phyloP scores from a whole-genome alignment of 805 yeast genomes.

The Metschnikowia lochheadii region DNA sequence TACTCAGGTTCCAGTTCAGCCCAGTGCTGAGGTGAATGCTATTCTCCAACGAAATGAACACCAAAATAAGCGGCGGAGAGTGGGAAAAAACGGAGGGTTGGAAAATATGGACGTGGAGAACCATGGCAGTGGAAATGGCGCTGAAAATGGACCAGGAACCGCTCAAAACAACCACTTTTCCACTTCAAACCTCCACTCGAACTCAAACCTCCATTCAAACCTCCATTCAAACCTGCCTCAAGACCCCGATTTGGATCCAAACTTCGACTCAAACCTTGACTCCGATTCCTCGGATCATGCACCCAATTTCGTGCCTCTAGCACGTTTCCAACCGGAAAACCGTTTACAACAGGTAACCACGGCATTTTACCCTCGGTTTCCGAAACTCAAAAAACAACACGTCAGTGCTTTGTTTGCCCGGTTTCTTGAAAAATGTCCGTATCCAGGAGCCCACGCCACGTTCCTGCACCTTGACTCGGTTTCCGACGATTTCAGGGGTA shows the following conservation, averaged over 20 bases:
- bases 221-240: too few relatives aligned
- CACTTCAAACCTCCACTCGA: neutral
- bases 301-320: constrained; percentile 23
- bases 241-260: too few relatives aligned
- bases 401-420: constrained; percentile 32
- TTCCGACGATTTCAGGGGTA: constrained; percentile 30
- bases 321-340: constrained; percentile 27
- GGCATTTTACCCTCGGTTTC: constrained; percentile 32
- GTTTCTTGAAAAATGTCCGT: constrained; percentile 13
- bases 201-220: too few relatives aligned
- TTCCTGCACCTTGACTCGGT: constrained; percentile 31
- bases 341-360: constrained; percentile 34
- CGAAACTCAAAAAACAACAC: constrained; percentile 23
- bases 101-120: neutral
- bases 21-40: constrained; percentile 7
- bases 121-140: neutral
- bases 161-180: neutral
- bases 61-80: constrained; percentile 1
- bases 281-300: constrained; percentile 16
- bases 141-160: neutral
- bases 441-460: constrained; percentile 14
- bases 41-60: constrained; percentile 9
- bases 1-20: constrained; percentile 11
- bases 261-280: neutral
- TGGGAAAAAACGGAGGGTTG: neutral